phyloP scores from a whole-genome alignment of 495 filamentous ascomycete genomes.

The Penicillium bialowiezense region DNA sequence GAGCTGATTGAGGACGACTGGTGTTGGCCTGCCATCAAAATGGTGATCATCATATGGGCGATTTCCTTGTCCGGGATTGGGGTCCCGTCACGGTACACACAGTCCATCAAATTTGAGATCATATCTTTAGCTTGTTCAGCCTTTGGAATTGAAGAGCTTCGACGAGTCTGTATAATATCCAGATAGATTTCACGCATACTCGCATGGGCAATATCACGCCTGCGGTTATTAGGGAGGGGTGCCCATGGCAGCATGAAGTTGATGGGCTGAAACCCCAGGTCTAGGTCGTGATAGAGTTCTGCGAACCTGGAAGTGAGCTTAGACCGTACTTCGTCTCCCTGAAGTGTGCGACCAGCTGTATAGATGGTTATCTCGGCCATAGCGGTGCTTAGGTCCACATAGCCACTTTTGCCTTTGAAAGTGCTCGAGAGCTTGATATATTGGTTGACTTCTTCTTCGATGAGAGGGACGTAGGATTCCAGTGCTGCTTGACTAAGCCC shows the following conservation, averaged over 20 bases:
- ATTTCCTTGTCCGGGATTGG: slow-evolving; percentile 58
- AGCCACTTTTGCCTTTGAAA: slow-evolving; percentile 52
- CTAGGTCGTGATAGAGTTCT: slow-evolving; percentile 62
- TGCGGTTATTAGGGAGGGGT: slow-evolving; percentile 61
- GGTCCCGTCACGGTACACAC: slow-evolving; percentile 61
- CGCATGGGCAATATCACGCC: slow-evolving; percentile 54
- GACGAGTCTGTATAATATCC: slow-evolving; percentile 55
- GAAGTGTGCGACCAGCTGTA: slow-evolving; percentile 62
- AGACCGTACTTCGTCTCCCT: slow-evolving; percentile 64
- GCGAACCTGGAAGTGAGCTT: slow-evolving; percentile 61
- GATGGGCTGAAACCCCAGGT: slow-evolving; percentile 62
- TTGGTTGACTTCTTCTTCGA: slow-evolving; percentile 53
- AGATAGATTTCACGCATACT: slow-evolving; percentile 58
- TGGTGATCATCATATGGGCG: slow-evolving; percentile 67
- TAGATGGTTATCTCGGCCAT: slow-evolving; percentile 64
- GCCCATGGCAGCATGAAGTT: slow-evolving; percentile 66
- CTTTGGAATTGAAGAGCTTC: too few relatives aligned
- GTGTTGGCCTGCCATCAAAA: slow-evolving; percentile 66
- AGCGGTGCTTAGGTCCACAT: too few relatives aligned
- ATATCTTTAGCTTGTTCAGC: too few relatives aligned
- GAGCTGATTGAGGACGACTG: slow-evolving; percentile 56
- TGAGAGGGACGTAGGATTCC: slow-evolving; percentile 60
- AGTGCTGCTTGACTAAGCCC: slow-evolving; percentile 60
- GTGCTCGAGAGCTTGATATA: slow-evolving; percentile 50
- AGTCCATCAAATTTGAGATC: slow-evolving; percentile 67